Conservation (phyloP, 352 stramenopile genomes). For the Globisporangium echinulatum region DNA sequence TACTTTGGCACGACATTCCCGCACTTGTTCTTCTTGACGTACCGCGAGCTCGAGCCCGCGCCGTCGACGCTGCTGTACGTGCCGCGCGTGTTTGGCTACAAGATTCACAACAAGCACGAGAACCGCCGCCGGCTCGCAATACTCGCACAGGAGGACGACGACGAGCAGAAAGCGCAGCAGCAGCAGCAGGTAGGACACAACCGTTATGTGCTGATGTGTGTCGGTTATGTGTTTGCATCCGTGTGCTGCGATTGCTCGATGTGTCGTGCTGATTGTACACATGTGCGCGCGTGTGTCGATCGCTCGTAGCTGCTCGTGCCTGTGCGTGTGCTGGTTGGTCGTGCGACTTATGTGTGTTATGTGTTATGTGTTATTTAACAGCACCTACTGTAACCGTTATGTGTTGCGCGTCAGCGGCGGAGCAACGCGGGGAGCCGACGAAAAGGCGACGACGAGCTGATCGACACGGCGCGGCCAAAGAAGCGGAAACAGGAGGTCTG, state of each 20-base stretch:
- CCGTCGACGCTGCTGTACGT: constrained; percentile 84
- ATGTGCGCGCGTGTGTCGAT: constrained; percentile 13
- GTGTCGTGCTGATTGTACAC: not conserved
- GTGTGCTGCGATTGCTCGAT: constrained; percentile 17
- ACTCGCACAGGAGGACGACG: constrained; percentile 75
- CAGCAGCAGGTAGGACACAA: constrained; percentile 38
- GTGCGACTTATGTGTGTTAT: constrained; percentile 57
- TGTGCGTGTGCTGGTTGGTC: constrained; percentile 12
- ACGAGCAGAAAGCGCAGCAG: constrained; percentile 54
- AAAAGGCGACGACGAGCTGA: constrained; percentile 59
- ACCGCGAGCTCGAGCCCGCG: constrained; percentile 88
- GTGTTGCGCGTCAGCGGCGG: constrained; percentile 66
- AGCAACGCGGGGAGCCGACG: constrained; percentile 54
- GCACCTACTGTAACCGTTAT: constrained; percentile 85
- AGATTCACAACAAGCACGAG: constrained; percentile 86
- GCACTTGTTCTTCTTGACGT: constrained; percentile 98
- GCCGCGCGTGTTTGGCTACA: constrained; percentile 89
- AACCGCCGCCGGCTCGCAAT: constrained; percentile 79
- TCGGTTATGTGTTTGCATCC: constrained; percentile 4
- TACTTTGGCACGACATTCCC: constrained; percentile 99
- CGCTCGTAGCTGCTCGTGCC: constrained; percentile 16
- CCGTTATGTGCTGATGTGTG: constrained; percentile 3
- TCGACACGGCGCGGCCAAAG: constrained; percentile 44
- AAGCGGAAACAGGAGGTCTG: constrained; percentile 74
- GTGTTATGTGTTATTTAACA: constrained; percentile 85